phyloP scores from a whole-genome alignment of 1,284 basidiomycete species.

The Mycena sp. region DNA sequence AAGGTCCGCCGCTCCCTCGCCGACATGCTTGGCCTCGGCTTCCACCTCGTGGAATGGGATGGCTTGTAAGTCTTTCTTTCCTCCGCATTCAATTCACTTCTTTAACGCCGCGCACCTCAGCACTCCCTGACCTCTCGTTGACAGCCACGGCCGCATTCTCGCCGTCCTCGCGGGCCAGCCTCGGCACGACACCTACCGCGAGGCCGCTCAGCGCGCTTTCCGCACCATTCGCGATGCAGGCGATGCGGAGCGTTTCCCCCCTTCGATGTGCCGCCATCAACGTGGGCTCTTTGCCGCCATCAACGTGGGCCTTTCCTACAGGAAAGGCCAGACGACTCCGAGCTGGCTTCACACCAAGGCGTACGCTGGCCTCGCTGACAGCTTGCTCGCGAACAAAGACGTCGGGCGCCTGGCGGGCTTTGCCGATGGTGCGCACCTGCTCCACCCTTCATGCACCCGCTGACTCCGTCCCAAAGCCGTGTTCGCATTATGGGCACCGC shows the following conservation, averaged over 20 bases:
- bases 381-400: neutral
- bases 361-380: neutral
- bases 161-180: constrained; percentile 13
- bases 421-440: no score
- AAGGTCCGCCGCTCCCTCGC: neutral
- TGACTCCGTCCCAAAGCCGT: no score
- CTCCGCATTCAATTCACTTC: neutral
- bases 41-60: constrained; percentile 6
- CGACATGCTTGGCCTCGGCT: neutral
- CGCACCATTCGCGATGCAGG: no score
- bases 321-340: no score
- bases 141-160: neutral
- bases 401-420: neutral
- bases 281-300: no score
- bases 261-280: no score
- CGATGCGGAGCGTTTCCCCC: no score
- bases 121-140: neutral
- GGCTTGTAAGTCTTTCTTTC: neutral
- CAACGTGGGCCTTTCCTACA: no score
- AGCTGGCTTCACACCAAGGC: neutral
- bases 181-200: neutral
- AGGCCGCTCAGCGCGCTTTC: no score
- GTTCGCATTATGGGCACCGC: neutral
- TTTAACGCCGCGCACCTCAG: neutral
- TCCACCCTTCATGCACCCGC: no score